Conservation (phyloP, 2,329 filamentous ascomycete species). For the Ceratocystis alfenasii region DNA sequence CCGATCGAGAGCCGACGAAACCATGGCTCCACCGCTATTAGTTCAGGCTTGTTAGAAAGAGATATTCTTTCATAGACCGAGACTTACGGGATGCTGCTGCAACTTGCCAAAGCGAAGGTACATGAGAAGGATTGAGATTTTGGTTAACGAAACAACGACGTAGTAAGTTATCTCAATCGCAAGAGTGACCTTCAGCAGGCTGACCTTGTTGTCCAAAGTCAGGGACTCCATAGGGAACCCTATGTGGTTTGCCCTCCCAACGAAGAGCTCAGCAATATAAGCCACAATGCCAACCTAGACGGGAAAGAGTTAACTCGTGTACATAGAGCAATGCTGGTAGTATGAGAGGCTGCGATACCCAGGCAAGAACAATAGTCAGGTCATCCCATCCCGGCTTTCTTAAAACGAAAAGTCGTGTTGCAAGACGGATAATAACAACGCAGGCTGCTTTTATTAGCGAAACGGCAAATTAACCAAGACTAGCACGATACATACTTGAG, state of each 20-base stretch:
- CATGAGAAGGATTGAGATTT: constrained; percentile 36
- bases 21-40: constrained; percentile 16
- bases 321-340: neutral
- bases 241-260: constrained; percentile 24
- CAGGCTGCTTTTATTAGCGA: constrained; percentile 19
- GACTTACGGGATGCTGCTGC: too few relatives aligned
- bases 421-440: constrained; percentile 22
- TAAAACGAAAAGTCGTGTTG: constrained; percentile 23
- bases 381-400: constrained; percentile 25
- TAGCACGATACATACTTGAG: constrained; percentile 19
- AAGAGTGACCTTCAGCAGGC: constrained; percentile 26
- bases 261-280: constrained; percentile 24
- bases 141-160: constrained; percentile 31
- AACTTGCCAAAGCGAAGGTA: constrained; percentile 36
- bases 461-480: neutral
- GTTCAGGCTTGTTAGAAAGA: neutral
- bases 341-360: constrained; percentile 16
- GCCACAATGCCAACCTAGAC: constrained; percentile 16
- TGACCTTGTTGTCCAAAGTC: constrained; percentile 24
- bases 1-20: constrained; percentile 24
- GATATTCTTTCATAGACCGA: neutral
- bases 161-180: constrained; percentile 35
- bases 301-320: neutral
- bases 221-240: constrained; percentile 23
- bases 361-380: constrained; percentile 23